Percentiles rank a stretch among this genome's conserved stretches.
Evolutionary conservation across 78 protist species (phyloP).

Genomic region (Bigelowiella natans): DNA sequence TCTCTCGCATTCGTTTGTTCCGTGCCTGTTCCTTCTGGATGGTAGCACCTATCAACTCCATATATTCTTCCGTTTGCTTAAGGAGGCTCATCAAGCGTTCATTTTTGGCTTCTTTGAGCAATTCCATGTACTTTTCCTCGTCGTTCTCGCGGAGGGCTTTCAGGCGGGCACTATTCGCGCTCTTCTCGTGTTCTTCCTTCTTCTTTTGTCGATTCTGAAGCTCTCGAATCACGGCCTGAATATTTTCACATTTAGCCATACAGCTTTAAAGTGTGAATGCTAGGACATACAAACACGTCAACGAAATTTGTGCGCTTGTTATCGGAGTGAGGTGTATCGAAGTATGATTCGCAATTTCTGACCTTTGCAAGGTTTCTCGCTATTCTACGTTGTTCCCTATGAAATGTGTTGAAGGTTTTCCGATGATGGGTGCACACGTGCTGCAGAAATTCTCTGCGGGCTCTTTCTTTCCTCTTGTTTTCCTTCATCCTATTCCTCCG

Average conservation of each 20-base stretch:
- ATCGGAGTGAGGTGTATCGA: too few species aligned
- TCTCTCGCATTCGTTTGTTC: not conserved
- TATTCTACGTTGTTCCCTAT: not conserved
- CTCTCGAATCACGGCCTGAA: not conserved
- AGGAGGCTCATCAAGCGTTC: not conserved
- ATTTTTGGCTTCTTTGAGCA: not conserved
- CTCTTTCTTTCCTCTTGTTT: not conserved
- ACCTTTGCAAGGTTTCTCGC: not conserved
- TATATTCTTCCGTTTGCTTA: not conserved
- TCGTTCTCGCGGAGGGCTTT: not conserved
- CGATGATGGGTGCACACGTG: not conserved
- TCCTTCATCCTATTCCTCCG: not conserved
- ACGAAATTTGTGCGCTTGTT: too few species aligned
- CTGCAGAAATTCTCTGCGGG: not conserved
- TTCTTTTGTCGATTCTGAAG: not conserved
- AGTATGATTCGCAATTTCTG: too few species aligned
- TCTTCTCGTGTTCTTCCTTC: not conserved
- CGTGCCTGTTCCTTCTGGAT: not conserved
- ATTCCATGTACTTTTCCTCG: not conserved
- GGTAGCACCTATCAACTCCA: not conserved
- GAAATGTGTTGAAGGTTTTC: not conserved
- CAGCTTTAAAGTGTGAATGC: too few species aligned
- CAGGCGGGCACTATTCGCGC: not conserved
- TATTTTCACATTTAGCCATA: too few species aligned
- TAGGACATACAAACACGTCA: too few species aligned